Evolutionary conservation across 106 monocot genomes (phyloP), one percentile per base, ranked within the genome.

Genomic region (Triglochin maritima): DNA sequence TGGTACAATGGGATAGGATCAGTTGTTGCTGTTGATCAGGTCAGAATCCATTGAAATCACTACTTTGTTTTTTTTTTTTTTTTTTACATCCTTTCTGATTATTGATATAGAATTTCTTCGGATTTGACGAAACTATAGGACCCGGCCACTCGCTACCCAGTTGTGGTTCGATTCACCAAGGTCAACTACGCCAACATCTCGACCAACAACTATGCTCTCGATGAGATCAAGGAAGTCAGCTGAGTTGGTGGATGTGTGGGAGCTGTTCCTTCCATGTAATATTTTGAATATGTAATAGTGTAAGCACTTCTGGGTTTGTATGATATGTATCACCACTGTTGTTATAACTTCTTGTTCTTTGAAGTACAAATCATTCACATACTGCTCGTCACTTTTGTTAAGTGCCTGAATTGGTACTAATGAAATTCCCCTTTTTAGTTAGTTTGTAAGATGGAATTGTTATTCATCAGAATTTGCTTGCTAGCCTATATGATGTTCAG

Each of bases 201-300:
- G 7, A 81, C 77, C 17, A 81, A 81, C 81, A 77, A 81, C 73
- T 81, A 81, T 16, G 73, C 81, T 10, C 65, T 78, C 7, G 77
- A 81, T 46, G 81, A 81, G 60, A 78, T 81, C 16, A 17, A 64
- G 60, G 81, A 81, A 70, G 77, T 74, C 11, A 69, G 72, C 42
- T 72, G 68, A 80, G 3, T 60, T 60, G 42, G 60, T 43, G 60
- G 7, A 60, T 42, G 60, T 43, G 52, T 52, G 52, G 9, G 2
- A 52, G 52, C 52, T 52, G 52, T 52, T 6, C 11, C 52, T 11
- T 11, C 52, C 52, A 52, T 11, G 9, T 52, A 52, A 29, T 29
- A 29, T 29, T 29, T 29, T 29, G 29, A 29, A 29, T 29, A 29
- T 29, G 29, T 29, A 29, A 1, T 29, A 29, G 29, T 29, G 29